Evolutionary conservation across 106 monocot species (phyloP).

Genomic region (Alisma plantagoaquatica): DNA sequence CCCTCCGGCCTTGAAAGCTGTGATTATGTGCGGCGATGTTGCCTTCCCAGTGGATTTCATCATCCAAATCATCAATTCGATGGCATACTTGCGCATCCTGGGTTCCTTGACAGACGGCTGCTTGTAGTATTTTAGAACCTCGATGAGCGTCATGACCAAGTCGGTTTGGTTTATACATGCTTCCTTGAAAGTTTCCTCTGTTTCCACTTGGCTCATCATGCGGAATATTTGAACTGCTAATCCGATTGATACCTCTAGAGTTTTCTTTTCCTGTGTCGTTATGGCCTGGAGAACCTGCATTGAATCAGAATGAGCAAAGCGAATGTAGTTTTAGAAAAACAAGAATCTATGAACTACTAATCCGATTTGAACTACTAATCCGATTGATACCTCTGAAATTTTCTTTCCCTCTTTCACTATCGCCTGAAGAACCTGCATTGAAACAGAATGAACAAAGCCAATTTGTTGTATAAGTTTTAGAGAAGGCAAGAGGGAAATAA

Average conservation of each 20-base stretch:
- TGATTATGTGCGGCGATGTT: no score
- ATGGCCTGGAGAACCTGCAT: no score
- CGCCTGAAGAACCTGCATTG: background rate
- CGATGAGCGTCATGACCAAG: constrained; percentile 24
- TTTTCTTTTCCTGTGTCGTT: constrained; percentile 15
- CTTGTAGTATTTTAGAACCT: constrained; percentile 26
- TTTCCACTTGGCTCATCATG: constrained; percentile 20
- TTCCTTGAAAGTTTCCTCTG: constrained; percentile 14
- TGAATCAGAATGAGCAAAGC: no score
- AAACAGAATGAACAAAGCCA: no score
- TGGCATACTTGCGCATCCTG: constrained; percentile 50
- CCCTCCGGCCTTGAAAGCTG: constrained; percentile 19
- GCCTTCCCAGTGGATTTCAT: constrained; percentile 26
- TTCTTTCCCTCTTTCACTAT: constrained; percentile 22
- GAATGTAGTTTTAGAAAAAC: no score
- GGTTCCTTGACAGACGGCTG: constrained; percentile 39
- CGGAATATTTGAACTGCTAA: constrained; percentile 42
- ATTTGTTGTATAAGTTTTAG: no score
- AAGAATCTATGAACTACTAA: no score
- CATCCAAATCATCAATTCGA: constrained; percentile 40
- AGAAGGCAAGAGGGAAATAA: no score
- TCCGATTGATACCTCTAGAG: constrained; percentile 48
- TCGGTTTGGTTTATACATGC: constrained; percentile 16
- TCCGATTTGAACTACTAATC: constrained; percentile 45
- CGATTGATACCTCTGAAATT: constrained; percentile 50